Conservation (phyloP, 2,329 filamentous ascomycete species). For the Sporothrix sp. region DNA sequence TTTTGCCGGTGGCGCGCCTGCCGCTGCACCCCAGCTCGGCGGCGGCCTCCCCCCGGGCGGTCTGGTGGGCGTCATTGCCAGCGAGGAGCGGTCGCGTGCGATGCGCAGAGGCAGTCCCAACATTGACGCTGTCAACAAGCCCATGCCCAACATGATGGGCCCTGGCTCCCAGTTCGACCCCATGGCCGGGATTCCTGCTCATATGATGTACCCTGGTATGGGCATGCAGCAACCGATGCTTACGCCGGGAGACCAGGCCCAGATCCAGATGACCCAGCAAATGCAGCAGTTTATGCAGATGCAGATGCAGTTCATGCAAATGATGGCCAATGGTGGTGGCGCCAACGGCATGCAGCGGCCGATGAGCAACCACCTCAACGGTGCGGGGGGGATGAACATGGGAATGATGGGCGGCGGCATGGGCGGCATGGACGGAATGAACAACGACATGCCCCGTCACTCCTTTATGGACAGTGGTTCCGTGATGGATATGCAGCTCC, state of each 20-base stretch:
- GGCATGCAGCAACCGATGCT: constrained; percentile 30
- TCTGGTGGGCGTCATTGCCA: constrained; percentile 79
- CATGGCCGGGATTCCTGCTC: constrained; percentile 37
- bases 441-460: constrained; percentile 28
- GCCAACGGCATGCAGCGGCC: constrained; percentile 21
- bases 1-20: constrained; percentile 47
- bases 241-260: constrained; percentile 58
- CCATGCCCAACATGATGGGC: constrained; percentile 23
- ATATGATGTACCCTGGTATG: constrained; percentile 39
- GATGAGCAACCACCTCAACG: constrained; percentile 17
- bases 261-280: constrained; percentile 71
- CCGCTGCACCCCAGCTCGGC: neutral
- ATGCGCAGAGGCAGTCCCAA: constrained; percentile 71
- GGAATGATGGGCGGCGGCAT: constrained; percentile 32
- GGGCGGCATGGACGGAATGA: constrained; percentile 38
- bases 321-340: constrained; percentile 46
- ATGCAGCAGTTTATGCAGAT: constrained; percentile 86
- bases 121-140: constrained; percentile 38
- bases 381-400: constrained; percentile 14
- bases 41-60: constrained; percentile 57
- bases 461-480: constrained; percentile 39
- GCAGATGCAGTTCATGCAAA: constrained; percentile 92
- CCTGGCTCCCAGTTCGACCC: constrained; percentile 37
- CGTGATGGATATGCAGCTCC: constrained; percentile 30
- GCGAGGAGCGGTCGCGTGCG: constrained; percentile 69